Evolutionary conservation across 495 filamentous ascomycete genomes (phyloP).

Genomic region (Aspergillus conjunctus): DNA sequence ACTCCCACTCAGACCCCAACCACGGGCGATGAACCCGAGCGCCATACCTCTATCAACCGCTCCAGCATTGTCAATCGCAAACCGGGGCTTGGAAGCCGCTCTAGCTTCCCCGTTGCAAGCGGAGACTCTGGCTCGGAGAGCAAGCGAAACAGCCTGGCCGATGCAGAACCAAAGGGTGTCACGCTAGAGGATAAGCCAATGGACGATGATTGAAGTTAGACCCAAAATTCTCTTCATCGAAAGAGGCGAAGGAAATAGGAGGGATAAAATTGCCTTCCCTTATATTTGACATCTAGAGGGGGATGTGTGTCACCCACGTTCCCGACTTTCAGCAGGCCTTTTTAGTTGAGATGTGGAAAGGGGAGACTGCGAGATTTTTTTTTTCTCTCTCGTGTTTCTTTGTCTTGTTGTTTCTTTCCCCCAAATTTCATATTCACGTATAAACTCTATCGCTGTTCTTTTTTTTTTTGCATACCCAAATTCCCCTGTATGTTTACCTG

Average conservation of each 20-base stretch:
- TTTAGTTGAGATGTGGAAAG: constrained; percentile 9
- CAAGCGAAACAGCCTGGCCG: constrained; percentile 48
- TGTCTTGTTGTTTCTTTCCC: constrained; percentile 10
- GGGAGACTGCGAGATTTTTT: background rate
- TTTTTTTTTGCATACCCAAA: constrained; percentile 24
- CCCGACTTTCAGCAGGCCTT: constrained; percentile 22
- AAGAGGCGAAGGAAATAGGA: background rate
- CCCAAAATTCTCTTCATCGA: background rate
- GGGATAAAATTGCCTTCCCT: background rate
- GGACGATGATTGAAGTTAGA: constrained; percentile 58
- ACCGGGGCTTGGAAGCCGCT: constrained; percentile 46
- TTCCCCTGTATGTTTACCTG: constrained; percentile 29
- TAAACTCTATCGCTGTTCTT: constrained; percentile 23
- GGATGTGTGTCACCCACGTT: constrained; percentile 3
- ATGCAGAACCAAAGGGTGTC: constrained; percentile 63
- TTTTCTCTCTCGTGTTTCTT: background rate
- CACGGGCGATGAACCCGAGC: constrained; percentile 40
- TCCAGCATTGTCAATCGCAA: constrained; percentile 40
- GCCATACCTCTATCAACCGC: constrained; percentile 50
- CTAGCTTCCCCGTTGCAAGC: constrained; percentile 41
- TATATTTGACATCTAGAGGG: background rate
- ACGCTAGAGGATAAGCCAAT: constrained; percentile 81
- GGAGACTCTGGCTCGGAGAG: constrained; percentile 42
- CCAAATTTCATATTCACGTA: constrained; percentile 21
- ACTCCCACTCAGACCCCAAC: constrained; percentile 45